phyloP scores from a whole-genome alignment of 2,329 filamentous ascomycete genomes.

The Iodosphaeria phyllophila region DNA sequence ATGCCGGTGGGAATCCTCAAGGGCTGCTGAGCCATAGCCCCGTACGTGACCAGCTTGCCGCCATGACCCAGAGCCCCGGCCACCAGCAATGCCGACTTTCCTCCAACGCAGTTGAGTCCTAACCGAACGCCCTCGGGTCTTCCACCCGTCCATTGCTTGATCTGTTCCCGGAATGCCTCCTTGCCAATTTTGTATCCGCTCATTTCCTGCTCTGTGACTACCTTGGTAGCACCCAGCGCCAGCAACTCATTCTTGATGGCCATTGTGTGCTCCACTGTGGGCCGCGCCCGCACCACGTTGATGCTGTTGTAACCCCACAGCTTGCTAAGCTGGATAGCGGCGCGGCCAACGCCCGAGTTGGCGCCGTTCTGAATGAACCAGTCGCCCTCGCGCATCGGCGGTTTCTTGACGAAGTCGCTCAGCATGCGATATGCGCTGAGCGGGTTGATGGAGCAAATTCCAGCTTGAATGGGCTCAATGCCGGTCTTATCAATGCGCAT shows the following conservation, averaged over 20 bases:
- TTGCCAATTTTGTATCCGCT: too few relatives aligned
- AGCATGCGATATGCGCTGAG: constrained; percentile 91
- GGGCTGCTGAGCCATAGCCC: constrained; percentile 83
- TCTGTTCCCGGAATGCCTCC: constrained; percentile 40
- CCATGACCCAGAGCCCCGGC: constrained; percentile 53
- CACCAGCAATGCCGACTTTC: constrained; percentile 62
- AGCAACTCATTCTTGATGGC: constrained; percentile 31
- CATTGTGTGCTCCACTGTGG: constrained; percentile 43
- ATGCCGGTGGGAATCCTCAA: constrained; percentile 64
- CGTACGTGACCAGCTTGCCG: constrained; percentile 77
- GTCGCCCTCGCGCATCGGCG: constrained; percentile 43
- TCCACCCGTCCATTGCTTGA: constrained; percentile 45
- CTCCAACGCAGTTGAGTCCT: constrained; percentile 86
- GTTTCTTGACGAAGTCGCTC: constrained; percentile 49
- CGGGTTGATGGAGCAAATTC: constrained; percentile 81
- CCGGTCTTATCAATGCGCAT: constrained; percentile 43
- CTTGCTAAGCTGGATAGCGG: constrained; percentile 71
- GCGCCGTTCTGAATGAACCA: constrained; percentile 98
- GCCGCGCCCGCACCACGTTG: constrained; percentile 66
- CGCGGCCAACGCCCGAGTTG: constrained; percentile 80
- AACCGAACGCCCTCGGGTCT: constrained; percentile 47
- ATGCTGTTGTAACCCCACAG: constrained; percentile 83
- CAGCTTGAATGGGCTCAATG: constrained; percentile 59
- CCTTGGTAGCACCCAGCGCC: constrained; percentile 35
- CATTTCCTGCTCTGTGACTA: constrained; percentile 37